Base-by-base conservation (phyloP, 345 rosid genomes). In the Salix dunnii region DNA sequence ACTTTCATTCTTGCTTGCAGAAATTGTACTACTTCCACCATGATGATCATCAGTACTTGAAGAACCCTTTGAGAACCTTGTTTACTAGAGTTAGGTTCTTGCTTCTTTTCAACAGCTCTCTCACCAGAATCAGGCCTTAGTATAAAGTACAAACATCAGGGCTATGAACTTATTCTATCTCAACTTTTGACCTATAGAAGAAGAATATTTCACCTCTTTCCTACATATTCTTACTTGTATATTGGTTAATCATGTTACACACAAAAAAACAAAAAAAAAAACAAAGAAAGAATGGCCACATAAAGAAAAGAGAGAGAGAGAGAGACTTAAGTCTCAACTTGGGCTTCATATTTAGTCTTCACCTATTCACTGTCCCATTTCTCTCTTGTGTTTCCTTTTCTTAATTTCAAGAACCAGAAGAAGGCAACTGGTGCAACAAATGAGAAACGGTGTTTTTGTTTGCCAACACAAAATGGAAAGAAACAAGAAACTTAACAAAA, bases 141-240 rank as follows among this genome's bases (percentile, higher is more conserved):
- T 3, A 92, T 89, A 46, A 91, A 73, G 89, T 85, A 94, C 58
- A 94, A 49, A 72, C 97, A 23, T 89, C 84, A 0, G 77, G 71
- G 48, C 89, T 58, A 75, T 84, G 94, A 28, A 86, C 93, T 79
- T 86, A 90, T 76, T 92, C 84, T 85, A 82, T 92, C 80, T 85
- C 88, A 9, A 90, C 89, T 82, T 89, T 92, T 48, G 93, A 94
- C 76, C 94, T 84, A 72, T 89, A 94, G 80, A 94, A 94, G 88
- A 94, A 92, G 83, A 83, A 91, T 83, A 91, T 92, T 49, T 92
- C 93, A 70, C 91, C 97, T 70, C 88, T 82, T 81, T 91, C 95
- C 91, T 93, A 74, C 60, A 74, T 49, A 5, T 10, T 42, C 12
- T 42, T 42, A 31, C 33, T 31, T 31, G 33, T 31, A 31, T 31